phyloP scores from a whole-genome alignment of 768 basidiomycete species.

The Panaeolus cyanescens region DNA sequence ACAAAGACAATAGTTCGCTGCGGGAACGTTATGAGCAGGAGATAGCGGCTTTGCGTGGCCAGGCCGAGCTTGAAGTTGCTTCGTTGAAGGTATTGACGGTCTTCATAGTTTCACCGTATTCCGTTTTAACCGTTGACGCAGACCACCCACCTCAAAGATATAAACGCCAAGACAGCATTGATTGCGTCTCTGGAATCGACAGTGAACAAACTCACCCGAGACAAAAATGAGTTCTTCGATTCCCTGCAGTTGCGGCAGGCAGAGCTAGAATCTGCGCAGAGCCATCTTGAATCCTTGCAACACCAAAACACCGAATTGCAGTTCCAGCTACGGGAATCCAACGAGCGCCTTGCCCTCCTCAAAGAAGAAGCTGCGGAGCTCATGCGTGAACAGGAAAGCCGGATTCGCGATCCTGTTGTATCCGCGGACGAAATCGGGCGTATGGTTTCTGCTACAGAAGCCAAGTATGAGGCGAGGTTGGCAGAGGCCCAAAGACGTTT shows the following conservation, averaged over 20 bases:
- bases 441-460: slow-evolving; percentile 71
- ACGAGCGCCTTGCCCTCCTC: slow-evolving; percentile 70
- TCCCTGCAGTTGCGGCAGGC: slow-evolving; percentile 87
- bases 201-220: slow-evolving; percentile 65
- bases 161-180: slow-evolving; percentile 57
- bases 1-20: slow-evolving; percentile 62
- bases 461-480: slow-evolving; percentile 75
- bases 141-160: slow-evolving; percentile 70
- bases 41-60: slow-evolving; percentile 57
- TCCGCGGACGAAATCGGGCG: slow-evolving; percentile 71
- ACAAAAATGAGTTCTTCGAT: slow-evolving; percentile 85
- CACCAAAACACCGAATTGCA: slow-evolving; percentile 82
- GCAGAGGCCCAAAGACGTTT: slow-evolving; percentile 71
- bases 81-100: slow-evolving; percentile 65
- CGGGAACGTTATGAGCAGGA: slow-evolving; percentile 82
- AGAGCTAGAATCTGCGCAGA: slow-evolving; percentile 83
- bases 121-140: slow-evolving; percentile 28
- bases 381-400: slow-evolving; percentile 57
- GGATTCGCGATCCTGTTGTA: slow-evolving; percentile 42
- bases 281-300: slow-evolving; percentile 72
- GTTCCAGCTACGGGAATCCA: slow-evolving; percentile 81
- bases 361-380: slow-evolving; percentile 70
- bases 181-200: slow-evolving; percentile 73
- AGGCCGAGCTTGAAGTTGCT: slow-evolving; percentile 77
- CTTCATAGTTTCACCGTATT: background rate